These are phyloP conservation scores for Microsporum canis DNA, from an alignment of 2,329 filamentous ascomycete species.

Conservation along the genomic window DNA sequence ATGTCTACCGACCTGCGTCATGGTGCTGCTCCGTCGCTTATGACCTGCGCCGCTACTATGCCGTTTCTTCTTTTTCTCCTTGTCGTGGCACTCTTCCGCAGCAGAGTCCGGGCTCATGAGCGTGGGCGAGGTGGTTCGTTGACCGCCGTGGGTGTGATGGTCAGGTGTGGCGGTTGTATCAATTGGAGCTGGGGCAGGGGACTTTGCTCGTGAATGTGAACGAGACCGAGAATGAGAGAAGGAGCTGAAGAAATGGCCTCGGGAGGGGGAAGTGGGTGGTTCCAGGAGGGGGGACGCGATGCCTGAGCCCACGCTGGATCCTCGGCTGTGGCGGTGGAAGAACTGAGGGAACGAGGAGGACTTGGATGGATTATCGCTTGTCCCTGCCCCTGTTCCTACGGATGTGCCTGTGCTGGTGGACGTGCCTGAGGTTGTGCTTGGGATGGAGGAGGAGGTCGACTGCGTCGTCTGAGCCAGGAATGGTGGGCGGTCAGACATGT, in stretches of 20 bases:
- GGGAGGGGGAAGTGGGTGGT: not conserved
- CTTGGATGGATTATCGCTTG: not conserved
- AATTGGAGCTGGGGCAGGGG: conserved; percentile 3
- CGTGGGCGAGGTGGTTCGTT: conserved; percentile 15
- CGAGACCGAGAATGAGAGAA: conserved; percentile 4
- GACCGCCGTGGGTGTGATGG: not conserved
- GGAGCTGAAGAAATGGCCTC: conserved; percentile 1
- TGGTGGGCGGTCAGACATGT: not conserved
- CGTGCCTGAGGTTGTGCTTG: not conserved
- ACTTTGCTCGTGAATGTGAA: conserved; percentile 14
- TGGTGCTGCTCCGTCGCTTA: conserved; percentile 30
- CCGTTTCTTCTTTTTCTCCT: conserved; percentile 8
- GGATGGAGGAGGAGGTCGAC: not conserved
- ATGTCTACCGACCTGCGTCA: conserved; percentile 39
- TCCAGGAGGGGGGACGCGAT: not conserved
- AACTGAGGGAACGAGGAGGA: not conserved
- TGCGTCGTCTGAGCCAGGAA: not conserved
- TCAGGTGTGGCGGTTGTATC: not conserved
- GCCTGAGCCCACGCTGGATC: not conserved
- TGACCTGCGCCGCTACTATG: conserved; percentile 25
- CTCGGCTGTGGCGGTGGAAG: not conserved
- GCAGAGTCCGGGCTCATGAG: conserved; percentile 10
- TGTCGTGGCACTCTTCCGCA: not conserved
- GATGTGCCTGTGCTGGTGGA: too few relatives aligned
- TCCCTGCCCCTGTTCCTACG: not conserved